Evolutionary conservation across 2,329 filamentous ascomycete genomes (phyloP).

Genomic region (Erysiphe pulchra): DNA sequence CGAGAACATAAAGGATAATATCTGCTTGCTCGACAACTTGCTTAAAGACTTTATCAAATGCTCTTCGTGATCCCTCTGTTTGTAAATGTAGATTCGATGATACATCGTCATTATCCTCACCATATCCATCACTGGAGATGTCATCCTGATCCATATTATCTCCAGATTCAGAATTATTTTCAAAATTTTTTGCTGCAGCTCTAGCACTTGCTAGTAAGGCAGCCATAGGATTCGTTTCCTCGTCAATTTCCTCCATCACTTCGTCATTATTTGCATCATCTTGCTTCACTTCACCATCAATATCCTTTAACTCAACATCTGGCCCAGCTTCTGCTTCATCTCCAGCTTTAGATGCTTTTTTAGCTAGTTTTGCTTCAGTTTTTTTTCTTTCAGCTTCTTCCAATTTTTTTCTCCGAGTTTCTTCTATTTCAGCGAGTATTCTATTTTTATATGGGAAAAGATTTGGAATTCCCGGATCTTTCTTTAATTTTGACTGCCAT

Average conservation of each 20-base stretch:
- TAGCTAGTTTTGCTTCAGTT: conserved; percentile 45
- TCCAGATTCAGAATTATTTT: conserved; percentile 19
- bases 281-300: conserved; percentile 19
- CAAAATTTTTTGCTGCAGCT: conserved; percentile 52
- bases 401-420: conserved; percentile 53
- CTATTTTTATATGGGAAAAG: conserved; percentile 95
- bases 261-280: conserved; percentile 23
- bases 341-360: conserved; percentile 29
- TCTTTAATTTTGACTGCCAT: conserved; percentile 89
- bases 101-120: conserved; percentile 22
- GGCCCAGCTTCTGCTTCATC: conserved; percentile 15
- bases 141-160: conserved; percentile 31
- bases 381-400: conserved; percentile 49
- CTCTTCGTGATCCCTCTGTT: conserved; percentile 47
- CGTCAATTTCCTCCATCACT: conserved; percentile 30
- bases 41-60: conserved; percentile 93
- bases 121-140: conserved; percentile 19
- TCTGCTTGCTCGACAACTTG: conserved; percentile 72
- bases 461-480: conserved; percentile 93
- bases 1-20: conserved; percentile 77
- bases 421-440: conserved; percentile 82
- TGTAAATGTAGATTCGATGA: conserved; percentile 25
- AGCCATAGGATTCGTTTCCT: conserved; percentile 68
- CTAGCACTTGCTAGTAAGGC: conserved; percentile 68
- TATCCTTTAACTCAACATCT: conserved; percentile 17